phyloP scores from a whole-genome alignment of 139 green algal genomes.

The Coccomyxa sp. region DNA sequence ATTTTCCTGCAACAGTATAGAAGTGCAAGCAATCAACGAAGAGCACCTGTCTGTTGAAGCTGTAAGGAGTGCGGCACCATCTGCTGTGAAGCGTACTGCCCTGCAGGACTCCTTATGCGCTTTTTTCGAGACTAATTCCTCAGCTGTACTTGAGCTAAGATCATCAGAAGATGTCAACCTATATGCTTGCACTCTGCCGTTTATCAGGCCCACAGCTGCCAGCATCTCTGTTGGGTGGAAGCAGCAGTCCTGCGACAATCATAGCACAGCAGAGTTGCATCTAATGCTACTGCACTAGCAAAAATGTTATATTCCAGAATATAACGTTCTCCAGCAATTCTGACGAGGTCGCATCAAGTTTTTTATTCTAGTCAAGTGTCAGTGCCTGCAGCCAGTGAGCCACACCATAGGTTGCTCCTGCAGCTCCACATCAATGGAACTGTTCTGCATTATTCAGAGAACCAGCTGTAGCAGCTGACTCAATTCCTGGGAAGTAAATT shows the following conservation, averaged over 20 bases:
- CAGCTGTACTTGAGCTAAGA: neutral
- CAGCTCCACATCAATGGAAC: neutral
- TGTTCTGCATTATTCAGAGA: too few species aligned
- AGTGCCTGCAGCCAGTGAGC: neutral
- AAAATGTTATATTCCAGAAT: neutral
- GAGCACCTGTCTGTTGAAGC: conserved; percentile 28
- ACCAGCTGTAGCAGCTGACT: too few species aligned
- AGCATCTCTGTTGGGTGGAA: conserved; percentile 40
- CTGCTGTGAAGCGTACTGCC: conserved; percentile 39
- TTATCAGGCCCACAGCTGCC: conserved; percentile 49
- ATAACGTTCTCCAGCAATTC: neutral
- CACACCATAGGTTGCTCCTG: conserved; percentile 15
- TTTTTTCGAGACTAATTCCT: neutral
- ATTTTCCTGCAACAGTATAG: neutral
- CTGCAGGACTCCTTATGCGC: conserved; percentile 38
- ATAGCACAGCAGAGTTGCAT: too few species aligned
- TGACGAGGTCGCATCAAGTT: neutral
- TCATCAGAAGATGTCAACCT: neutral
- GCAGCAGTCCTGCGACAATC: conserved; percentile 30
- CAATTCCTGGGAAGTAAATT: too few species aligned
- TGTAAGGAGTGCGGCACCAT: conserved; percentile 23
- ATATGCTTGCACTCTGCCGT: conserved; percentile 29
- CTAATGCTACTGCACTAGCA: too few species aligned
- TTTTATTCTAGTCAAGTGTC: neutral
- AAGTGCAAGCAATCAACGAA: neutral